Base-by-base conservation (phyloP, 192 early-diverging fungal species). In the Gonapodya sp. region DNA sequence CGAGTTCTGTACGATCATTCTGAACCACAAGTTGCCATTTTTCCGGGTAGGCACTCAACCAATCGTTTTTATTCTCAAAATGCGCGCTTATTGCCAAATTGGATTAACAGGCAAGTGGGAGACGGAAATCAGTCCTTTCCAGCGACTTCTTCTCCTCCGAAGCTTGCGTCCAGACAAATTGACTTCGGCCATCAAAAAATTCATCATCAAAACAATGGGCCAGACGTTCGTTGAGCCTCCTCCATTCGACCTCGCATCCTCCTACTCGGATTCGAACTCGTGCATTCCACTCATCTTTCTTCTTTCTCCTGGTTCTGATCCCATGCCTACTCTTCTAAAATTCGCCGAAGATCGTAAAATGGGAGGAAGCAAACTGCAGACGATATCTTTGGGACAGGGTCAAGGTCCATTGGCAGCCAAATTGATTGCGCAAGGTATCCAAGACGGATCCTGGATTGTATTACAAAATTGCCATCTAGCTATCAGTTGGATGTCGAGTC, bases 381-480 rank as follows among this genome's bases (percentile, higher is more conserved):
- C 88, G 1, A 91, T 91, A 34, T 89, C 87, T 0, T 84, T 91
- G 31, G 89, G 89, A n/a, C 89, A 91, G 81, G 89, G 89, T 14
- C 89, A 91, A 82, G 89, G 89, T 1, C 89, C 89, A 30, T 90
- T 91, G 79, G 89, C 89, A 1, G 89, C 89, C 0, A 91, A 91
- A 79, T 80, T 91, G 81, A 91, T 91, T 64, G 78, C 34, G 30
- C 80, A 73, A 35, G 89, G 84, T 0, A 81, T 89, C 30, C 81
- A 85, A n/a, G 87, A 85, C 24, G 89, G 89, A 8, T 84, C 87
- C 18, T 91, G 89, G 89, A 85, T 91, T 37, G 89, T 91, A 0
- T 79, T 91, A 2, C 89, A 91, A 85, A 91, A 91, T 80, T 91
- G 89, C 80, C 89, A 91, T 81, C 83, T 91, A 34, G 89, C 89